phyloP scores from a whole-genome alignment of 129 eudicot genomes.

The Arctium minus region DNA sequence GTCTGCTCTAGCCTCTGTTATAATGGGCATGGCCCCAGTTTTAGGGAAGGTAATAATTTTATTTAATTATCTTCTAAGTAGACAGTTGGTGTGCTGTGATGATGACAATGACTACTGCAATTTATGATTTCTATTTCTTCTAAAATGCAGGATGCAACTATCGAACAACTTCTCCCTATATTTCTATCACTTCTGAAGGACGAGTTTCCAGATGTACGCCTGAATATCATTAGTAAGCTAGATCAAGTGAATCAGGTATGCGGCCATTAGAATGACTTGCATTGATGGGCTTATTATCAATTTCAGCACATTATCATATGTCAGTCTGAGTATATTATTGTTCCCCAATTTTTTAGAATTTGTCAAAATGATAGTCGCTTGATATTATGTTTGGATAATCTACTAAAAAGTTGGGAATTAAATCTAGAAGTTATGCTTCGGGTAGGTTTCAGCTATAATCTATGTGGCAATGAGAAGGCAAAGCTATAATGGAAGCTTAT shows the following conservation, averaged over 20 bases:
- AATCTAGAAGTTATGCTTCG: not conserved
- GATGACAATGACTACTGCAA: not conserved
- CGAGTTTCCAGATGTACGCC: constrained; percentile 98
- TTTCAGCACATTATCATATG: not conserved
- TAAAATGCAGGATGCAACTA: constrained; percentile 87
- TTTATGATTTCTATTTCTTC: not conserved
- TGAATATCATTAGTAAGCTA: constrained; percentile 93
- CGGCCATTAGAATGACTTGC: not conserved
- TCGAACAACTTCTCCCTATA: constrained; percentile 96
- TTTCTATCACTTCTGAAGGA: constrained; percentile 92
- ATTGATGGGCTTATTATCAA: not conserved
- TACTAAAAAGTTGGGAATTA: not conserved
- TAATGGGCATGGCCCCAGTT: constrained; percentile 99
- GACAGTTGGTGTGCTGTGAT: not conserved
- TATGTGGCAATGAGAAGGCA: too few relatives aligned
- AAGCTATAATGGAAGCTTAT: too few relatives aligned
- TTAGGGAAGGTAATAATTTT: constrained; percentile 71
- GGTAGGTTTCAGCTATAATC: not conserved
- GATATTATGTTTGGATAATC: not conserved
- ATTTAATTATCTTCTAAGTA: not conserved
- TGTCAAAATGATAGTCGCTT: not conserved
- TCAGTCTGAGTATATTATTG: not conserved
- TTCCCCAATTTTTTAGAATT: not conserved
- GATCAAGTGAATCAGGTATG: constrained; percentile 98
- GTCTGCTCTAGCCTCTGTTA: constrained; percentile 98